Base-by-base conservation (phyloP, 2,329 filamentous ascomycete species). In the Microsporum audouinii region DNA sequence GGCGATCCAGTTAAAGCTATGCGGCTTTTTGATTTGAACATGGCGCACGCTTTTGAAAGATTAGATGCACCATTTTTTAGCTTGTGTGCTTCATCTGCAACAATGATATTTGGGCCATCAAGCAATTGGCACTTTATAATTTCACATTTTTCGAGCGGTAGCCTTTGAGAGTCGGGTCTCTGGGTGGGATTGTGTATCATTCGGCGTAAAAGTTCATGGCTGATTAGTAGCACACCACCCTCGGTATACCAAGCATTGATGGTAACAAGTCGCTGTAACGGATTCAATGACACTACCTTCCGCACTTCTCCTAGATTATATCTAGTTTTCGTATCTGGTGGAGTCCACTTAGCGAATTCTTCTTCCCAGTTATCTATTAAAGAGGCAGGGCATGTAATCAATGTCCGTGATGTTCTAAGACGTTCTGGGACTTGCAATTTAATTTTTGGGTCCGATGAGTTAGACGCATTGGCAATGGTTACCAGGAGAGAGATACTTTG, bases 1-100 rank as follows among this genome's bases (percentile, higher is more conserved):
- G 91, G 91, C 0, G 91, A 92, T 0, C 91, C 91, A 0, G 91
- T 95, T 63, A 96, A 78, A 4, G 90, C 91, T 65, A 96, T 88
- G 8, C 91, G 84, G 63, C 81, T 86, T 60, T 77, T 82, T 0
- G 90, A 88, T 63, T 71, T 78, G 69, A 96, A 87, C 8, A 76
- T 71, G 1, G 76, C 75, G 23, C 85, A 82, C 4, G 82, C 78
- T 41, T 72, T 65, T 49, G 84, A 77, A 38, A 86, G 75, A 23
- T 78, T 73, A 0, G 85, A 78, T 0, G 69, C 71, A 0, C 77
- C 72, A 64, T 89, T 91, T 72, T 94, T 95, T 70, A 96, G 75
- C 27, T 73, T 77, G 69, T 96, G 91, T 0, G 90, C 91, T 72
- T 96, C 91, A 68, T 96, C 91, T 0, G 87, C 88, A 58, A 96